These are phyloP conservation scores for Bisporella sp. DNA, from an alignment of 2,329 filamentous ascomycete species.

Conservation along the genomic window DNA sequence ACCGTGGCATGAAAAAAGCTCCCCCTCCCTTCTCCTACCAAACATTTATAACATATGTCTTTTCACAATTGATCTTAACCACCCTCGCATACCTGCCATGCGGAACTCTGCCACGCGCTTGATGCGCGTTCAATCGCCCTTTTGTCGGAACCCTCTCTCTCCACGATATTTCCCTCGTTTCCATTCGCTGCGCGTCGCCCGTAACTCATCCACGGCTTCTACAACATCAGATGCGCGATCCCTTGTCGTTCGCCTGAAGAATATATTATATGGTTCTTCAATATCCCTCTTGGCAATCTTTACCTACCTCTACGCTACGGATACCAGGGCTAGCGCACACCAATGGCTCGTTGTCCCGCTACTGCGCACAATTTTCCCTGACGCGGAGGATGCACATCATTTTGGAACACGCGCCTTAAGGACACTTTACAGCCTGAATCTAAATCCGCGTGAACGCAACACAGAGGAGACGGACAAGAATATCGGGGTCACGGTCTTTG, in stretches of 20 bases:
- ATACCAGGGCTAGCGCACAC: slow-evolving; percentile 66
- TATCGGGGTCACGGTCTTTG: slow-evolving; percentile 58
- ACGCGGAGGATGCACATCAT: slow-evolving; percentile 91
- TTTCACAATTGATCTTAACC: too few relatives aligned
- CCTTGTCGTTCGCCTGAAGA: slow-evolving; percentile 37
- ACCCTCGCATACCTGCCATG: too few relatives aligned
- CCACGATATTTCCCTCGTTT: too few relatives aligned
- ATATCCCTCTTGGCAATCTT: slow-evolving; percentile 39
- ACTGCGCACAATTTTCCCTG: slow-evolving; percentile 59
- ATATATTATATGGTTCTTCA: slow-evolving; percentile 45
- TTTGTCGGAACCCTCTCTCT: too few relatives aligned
- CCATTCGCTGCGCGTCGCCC: too few relatives aligned
- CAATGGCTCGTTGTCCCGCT: slow-evolving; percentile 59
- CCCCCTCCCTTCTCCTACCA: too few relatives aligned
- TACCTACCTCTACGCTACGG: slow-evolving; percentile 63
- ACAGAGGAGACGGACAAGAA: slow-evolving; percentile 26
- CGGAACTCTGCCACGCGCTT: too few relatives aligned
- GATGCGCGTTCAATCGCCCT: too few relatives aligned
- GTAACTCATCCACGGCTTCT: background rate
- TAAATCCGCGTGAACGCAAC: slow-evolving; percentile 74
- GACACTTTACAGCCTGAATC: slow-evolving; percentile 61
- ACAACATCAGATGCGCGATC: slow-evolving; percentile 25
- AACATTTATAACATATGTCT: too few relatives aligned
- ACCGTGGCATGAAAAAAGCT: too few relatives aligned
- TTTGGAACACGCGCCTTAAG: slow-evolving; percentile 65